Base-by-base conservation (phyloP, 208 protist species). In the Trypanosoma theileri region DNA sequence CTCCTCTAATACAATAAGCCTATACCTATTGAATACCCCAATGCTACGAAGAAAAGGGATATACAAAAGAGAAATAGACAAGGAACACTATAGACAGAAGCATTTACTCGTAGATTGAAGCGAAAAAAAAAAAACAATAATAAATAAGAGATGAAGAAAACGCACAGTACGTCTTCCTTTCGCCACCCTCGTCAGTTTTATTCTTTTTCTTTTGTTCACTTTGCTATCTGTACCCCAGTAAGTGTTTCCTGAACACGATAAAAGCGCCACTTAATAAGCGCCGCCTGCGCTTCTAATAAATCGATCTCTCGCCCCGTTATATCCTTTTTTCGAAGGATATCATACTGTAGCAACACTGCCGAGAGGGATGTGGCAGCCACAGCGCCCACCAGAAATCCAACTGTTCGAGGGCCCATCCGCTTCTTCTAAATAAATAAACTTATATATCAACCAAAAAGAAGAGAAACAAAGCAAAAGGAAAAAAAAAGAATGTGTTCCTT, bases 381-480 rank as follows among this genome's bases (percentile, higher is more conserved):
- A n/a, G 63, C 46, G n/a, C 81, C 81, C 28, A 62, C 42, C 35
- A 87, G 58, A 69, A 87, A 80, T 8, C 82, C 82, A n/a, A 77
- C 73, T 11, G 62, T 75, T 22, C 79, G 77, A 46, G 77, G 79
- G 13, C 82, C 82, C 82, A 88, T 88, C 0, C 22, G 16, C 48
- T 50, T 46, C 35, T 40, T 16, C 35, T 74, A 26, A 58, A 21
- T 14, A 56, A 14, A 22, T 40, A 53, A 3, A 21, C 7, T 19
- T 17, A 48, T 19, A 45, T 10, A 7, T 19, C 12, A 35, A 16
- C 17, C 7, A 35, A 6, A 35, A 21, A 52, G n/a, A 59, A 26
- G 56, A 35, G 26, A 35, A 62, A 44, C 40, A 64, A 71, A 45
- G 26, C 57, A 76, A 60, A 19, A 60, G 50, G 22, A 54, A 24